These are phyloP conservation scores for Isatis tinctoria DNA, from an alignment of 345 rosid species.

Conservation along the genomic window DNA sequence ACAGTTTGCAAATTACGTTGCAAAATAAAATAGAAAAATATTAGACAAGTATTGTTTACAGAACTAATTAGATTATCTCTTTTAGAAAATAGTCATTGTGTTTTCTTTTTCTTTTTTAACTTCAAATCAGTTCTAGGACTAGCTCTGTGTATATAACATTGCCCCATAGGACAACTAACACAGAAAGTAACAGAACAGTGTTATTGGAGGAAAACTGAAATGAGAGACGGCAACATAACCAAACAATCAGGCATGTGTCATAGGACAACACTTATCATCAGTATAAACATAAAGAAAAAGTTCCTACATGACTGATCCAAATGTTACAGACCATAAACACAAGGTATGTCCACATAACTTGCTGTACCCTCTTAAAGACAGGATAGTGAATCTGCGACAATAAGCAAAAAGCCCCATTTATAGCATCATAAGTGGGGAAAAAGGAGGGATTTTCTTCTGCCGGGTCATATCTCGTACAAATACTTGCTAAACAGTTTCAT, in stretches of 20 bases:
- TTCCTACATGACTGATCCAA: conserved; percentile 14
- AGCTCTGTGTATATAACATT: not conserved
- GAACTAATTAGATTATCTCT: too few relatives aligned
- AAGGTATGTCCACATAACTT: conserved; percentile 7
- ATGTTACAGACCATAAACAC: conserved; percentile 23
- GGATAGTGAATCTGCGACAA: conserved; percentile 16
- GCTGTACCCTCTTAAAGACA: conserved; percentile 24
- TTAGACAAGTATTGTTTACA: too few relatives aligned
- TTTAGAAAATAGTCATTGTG: too few relatives aligned
- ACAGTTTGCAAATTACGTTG: too few relatives aligned
- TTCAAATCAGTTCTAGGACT: too few relatives aligned
- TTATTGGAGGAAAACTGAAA: conserved; percentile 5
- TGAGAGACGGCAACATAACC: not conserved
- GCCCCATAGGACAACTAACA: not conserved
- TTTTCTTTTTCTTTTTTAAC: too few relatives aligned
- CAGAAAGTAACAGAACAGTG: not conserved
- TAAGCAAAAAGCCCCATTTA: conserved; percentile 17
- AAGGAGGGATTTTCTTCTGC: conserved; percentile 2
- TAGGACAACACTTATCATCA: conserved; percentile 19
- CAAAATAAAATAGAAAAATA: too few relatives aligned
- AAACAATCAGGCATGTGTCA: not conserved
- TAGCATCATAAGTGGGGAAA: not conserved
- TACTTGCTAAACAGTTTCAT: conserved; percentile 73
- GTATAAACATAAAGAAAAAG: conserved; percentile 23
- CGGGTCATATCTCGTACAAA: conserved; percentile 40